These are phyloP conservation scores for Ehretia macrophylla DNA, from an alignment of 257 asterid genomes.

Conservation along the genomic window DNA sequence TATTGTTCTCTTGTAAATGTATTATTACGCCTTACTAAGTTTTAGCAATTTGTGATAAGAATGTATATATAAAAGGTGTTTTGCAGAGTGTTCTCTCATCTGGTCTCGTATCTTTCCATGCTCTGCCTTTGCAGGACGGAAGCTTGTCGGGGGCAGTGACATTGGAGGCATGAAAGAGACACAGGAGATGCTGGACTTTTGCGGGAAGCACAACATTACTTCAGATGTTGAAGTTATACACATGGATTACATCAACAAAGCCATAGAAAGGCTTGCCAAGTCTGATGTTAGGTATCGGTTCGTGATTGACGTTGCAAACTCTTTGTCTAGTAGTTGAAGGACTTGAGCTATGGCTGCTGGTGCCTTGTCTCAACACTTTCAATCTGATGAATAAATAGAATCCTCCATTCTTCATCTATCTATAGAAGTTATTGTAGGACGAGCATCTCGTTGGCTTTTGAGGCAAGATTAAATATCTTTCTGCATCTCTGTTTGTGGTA, in stretches of 20 bases:
- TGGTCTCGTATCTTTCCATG: not conserved
- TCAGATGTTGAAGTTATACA: constrained; percentile 51
- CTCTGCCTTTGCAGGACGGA: constrained; percentile 32
- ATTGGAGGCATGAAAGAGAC: constrained; percentile 65
- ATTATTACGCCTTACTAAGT: too few relatives aligned
- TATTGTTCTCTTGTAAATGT: too few relatives aligned
- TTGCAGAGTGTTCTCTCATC: too few relatives aligned
- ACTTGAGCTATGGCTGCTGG: not conserved
- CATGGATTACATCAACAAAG: constrained; percentile 38
- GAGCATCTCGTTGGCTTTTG: too few relatives aligned
- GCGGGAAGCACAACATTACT: constrained; percentile 49
- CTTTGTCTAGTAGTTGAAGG: constrained; percentile 19
- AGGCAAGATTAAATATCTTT: too few relatives aligned
- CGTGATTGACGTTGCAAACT: constrained; percentile 54
- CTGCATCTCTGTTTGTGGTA: too few relatives aligned
- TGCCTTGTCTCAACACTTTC: too few relatives aligned
- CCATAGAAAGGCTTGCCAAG: constrained; percentile 56
- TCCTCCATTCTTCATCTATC: too few relatives aligned
- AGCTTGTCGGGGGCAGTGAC: constrained; percentile 56
- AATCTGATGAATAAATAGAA: too few relatives aligned
- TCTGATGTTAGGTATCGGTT: constrained; percentile 64
- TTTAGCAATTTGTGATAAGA: too few relatives aligned
- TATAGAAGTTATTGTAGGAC: too few relatives aligned
- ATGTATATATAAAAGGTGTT: too few relatives aligned
- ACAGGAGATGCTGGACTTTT: constrained; percentile 65